Percentiles rank a stretch among this genome's conserved stretches.
Evolutionary conservation across 768 basidiomycete genomes (phyloP).

Genomic region (Phaeotremella fagi): DNA sequence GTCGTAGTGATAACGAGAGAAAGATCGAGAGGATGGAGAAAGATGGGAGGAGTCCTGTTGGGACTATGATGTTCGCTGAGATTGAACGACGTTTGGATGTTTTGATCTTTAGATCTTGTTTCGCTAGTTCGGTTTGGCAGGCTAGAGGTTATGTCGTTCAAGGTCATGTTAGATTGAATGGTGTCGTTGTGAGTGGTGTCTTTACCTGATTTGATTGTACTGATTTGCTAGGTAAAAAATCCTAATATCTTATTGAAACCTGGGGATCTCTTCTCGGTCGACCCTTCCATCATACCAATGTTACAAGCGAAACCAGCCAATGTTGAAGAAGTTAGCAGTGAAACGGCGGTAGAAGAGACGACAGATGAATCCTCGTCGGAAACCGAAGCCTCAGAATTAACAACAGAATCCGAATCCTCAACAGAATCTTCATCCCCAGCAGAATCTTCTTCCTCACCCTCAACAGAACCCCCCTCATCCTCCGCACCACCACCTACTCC

Average conservation of each 20-base stretch:
- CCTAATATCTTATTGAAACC: constrained; percentile 84
- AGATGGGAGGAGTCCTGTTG: constrained; percentile 75
- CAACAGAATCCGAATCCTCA: constrained; percentile 26
- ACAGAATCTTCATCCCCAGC: constrained; percentile 5
- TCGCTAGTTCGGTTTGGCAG: constrained; percentile 82
- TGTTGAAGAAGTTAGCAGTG: constrained; percentile 2
- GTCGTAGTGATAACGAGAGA: constrained; percentile 52
- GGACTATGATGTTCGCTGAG: constrained; percentile 89
- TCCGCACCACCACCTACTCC: constrained; percentile 1
- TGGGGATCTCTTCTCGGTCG: constrained; percentile 88
- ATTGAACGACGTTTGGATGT: constrained; percentile 93
- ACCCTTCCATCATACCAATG: constrained; percentile 73
- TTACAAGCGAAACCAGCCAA: constrained; percentile 50
- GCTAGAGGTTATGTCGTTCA: constrained; percentile 81
- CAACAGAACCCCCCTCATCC: constrained; percentile 35
- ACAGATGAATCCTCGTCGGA: not conserved
- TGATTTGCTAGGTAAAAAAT: constrained; percentile 61
- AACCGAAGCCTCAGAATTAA: constrained; percentile 11
- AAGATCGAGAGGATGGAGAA: constrained; percentile 56
- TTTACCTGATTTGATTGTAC: not conserved
- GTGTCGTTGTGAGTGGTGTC: constrained; percentile 63
- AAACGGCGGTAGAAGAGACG: constrained; percentile 13
- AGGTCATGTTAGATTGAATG: constrained; percentile 82
- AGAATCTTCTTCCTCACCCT: constrained; percentile 1
- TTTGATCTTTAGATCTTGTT: constrained; percentile 81